Conservation (phyloP, 345 rosid species). For the Lepidium africanum region DNA sequence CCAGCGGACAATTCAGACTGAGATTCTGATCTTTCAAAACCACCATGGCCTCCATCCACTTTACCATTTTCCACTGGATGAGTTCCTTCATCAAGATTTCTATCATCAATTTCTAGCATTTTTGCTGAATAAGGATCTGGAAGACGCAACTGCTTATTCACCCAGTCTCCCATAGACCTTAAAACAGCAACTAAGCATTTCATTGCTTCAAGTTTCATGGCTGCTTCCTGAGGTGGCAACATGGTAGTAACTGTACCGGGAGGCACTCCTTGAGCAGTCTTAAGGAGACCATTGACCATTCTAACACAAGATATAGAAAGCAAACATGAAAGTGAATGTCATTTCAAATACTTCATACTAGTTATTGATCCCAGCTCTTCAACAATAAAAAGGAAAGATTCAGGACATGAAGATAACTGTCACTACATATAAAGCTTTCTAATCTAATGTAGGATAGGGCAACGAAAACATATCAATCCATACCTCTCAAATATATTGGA, state of each 20-base stretch:
- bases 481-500: constrained; percentile 99
- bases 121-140: constrained; percentile 75
- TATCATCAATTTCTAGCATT: constrained; percentile 56
- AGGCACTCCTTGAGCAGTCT: constrained; percentile 97
- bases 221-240: constrained; percentile 87
- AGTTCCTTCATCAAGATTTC: constrained; percentile 53
- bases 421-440: neutral
- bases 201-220: constrained; percentile 96
- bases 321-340: constrained; percentile 14
- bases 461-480: neutral
- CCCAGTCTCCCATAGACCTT: constrained; percentile 99
- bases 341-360: neutral
- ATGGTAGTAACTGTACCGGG: constrained; percentile 75
- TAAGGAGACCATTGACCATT: constrained; percentile 99
- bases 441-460: neutral
- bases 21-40: constrained; percentile 80
- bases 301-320: constrained; percentile 34
- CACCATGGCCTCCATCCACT: constrained; percentile 64
- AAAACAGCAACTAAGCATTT: constrained; percentile 88
- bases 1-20: constrained; percentile 81
- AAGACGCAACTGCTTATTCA: constrained; percentile 88
- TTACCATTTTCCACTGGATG: constrained; percentile 69
- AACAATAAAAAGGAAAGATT: neutral
- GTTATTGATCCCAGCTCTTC: neutral
- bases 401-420: neutral